Percentiles rank a stretch among this genome's conserved stretches.
Evolutionary conservation across 495 filamentous ascomycete genomes (phyloP).

Genomic region (Tuber aestivum): DNA sequence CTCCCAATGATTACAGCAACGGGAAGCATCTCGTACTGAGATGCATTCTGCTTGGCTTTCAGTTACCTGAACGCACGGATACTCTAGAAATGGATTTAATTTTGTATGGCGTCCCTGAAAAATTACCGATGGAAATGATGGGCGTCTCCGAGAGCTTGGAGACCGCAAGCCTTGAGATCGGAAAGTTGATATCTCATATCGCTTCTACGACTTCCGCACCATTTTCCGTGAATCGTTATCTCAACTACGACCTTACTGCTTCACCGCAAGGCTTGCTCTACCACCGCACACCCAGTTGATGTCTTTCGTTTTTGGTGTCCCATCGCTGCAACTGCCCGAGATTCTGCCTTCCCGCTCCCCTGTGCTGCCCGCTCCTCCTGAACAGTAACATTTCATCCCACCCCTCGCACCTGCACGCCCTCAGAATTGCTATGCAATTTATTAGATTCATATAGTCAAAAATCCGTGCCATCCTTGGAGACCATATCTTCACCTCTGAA

Average conservation of each 20-base stretch:
- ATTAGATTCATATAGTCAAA: not conserved
- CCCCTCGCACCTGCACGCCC: conserved; percentile 19
- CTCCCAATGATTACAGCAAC: not conserved
- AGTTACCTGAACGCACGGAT: not conserved
- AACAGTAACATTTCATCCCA: conserved; percentile 37
- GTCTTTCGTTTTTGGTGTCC: conserved; percentile 21
- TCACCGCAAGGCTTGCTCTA: conserved; percentile 10
- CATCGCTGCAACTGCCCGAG: conserved; percentile 35
- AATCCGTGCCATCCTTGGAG: not conserved
- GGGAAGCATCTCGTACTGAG: not conserved
- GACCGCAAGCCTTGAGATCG: not conserved
- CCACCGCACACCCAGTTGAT: conserved; percentile 15
- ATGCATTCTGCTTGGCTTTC: not conserved
- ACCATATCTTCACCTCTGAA: conserved; percentile 10
- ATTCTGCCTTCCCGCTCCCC: conserved; percentile 28
- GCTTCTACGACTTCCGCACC: not conserved
- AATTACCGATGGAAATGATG: not conserved
- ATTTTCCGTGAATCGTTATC: conserved; percentile 11
- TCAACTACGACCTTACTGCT: conserved; percentile 1
- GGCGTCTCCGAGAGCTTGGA: not conserved
- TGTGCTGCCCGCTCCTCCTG: conserved; percentile 11
- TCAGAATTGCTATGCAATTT: conserved; percentile 29
- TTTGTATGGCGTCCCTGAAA: not conserved
- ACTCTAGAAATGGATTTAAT: not conserved
- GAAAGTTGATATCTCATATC: not conserved